Evolutionary conservation across 1,139 yeast genomes (phyloP).

Genomic region (Scheffersomyces parashehatae): DNA sequence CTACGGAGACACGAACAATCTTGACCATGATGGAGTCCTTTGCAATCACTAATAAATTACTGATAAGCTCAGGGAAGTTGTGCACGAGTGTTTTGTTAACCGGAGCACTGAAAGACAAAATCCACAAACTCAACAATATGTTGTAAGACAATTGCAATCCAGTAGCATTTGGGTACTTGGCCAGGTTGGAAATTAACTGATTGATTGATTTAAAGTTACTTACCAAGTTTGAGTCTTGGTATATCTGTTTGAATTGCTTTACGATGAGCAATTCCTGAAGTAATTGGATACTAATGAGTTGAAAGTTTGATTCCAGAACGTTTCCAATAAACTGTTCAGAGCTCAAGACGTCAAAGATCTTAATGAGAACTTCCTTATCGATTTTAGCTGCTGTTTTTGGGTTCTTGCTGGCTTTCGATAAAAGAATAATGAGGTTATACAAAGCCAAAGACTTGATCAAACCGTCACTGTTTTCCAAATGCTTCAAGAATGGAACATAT

Average conservation of each 20-base stretch:
- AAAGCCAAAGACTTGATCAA: slow-evolving; percentile 48
- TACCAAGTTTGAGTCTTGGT: slow-evolving; percentile 54
- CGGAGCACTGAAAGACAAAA: slow-evolving; percentile 67
- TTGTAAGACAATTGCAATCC: slow-evolving; percentile 86
- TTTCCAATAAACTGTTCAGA: slow-evolving; percentile 43
- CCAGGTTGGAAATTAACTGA: slow-evolving; percentile 31
- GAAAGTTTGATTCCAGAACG: slow-evolving; percentile 50
- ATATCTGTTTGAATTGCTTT: slow-evolving; percentile 57
- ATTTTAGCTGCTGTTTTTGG: slow-evolving; percentile 10
- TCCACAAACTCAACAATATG: slow-evolving; percentile 78
- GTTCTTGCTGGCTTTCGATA: slow-evolving; percentile 27
- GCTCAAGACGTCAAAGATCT: slow-evolving; percentile 46
- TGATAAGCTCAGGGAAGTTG: slow-evolving; percentile 61
- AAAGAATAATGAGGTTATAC: slow-evolving; percentile 45
- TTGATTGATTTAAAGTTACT: slow-evolving; percentile 56
- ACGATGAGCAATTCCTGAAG: slow-evolving; percentile 61
- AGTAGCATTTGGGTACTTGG: slow-evolving; percentile 48
- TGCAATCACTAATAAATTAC: slow-evolving; percentile 45
- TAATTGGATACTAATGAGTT: slow-evolving; percentile 68
- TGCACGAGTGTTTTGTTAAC: slow-evolving; percentile 58
- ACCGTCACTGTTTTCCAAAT: slow-evolving; percentile 48
- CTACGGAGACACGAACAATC: slow-evolving; percentile 77
- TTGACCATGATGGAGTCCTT: slow-evolving; percentile 90
- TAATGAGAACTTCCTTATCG: slow-evolving; percentile 38
- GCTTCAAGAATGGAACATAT: slow-evolving; percentile 54